phyloP scores from a whole-genome alignment of 2,329 filamentous ascomycete genomes.

The Claviceps humidiphila region DNA sequence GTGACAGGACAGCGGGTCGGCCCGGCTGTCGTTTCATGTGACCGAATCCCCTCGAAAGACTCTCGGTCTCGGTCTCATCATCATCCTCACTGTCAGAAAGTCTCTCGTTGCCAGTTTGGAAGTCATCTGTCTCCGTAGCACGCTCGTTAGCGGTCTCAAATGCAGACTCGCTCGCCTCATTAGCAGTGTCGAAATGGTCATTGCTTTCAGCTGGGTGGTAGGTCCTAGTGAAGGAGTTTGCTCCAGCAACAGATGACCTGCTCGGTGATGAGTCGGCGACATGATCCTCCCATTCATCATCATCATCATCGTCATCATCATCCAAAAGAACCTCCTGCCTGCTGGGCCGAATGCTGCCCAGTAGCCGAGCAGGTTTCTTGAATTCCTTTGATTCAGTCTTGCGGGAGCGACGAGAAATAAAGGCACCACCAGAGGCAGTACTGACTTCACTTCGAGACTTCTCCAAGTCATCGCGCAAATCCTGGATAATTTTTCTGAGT shows the following conservation, averaged over 20 bases:
- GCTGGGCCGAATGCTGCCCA: conserved; percentile 62
- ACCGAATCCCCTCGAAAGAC: conserved; percentile 30
- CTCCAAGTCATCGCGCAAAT: conserved; percentile 83
- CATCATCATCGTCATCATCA: conserved; percentile 68
- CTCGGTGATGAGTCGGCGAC: conserved; percentile 17
- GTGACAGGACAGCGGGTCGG: conserved; percentile 22
- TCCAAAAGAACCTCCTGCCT: conserved; percentile 67
- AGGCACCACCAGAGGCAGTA: conserved; percentile 22
- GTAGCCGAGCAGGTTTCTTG: conserved; percentile 66
- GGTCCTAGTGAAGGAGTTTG: conserved; percentile 7
- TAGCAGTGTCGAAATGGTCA: conserved; percentile 69
- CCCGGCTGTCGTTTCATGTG: conserved; percentile 29
- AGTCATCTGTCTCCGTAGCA: conserved; percentile 80
- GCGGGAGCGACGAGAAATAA: conserved; percentile 45
- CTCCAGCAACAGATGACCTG: conserved; percentile 11
- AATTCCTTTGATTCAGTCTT: conserved; percentile 53
- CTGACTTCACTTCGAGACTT: conserved; percentile 45
- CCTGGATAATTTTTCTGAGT: conserved; percentile 86
- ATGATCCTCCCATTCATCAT: conserved; percentile 85
- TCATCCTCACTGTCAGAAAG: conserved; percentile 64
- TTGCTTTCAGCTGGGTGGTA: conserved; percentile 33
- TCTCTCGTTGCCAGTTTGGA: conserved; percentile 85
- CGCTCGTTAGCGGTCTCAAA: conserved; percentile 65
- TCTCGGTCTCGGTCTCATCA: conserved; percentile 85
- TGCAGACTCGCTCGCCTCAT: conserved; percentile 55